Base-by-base conservation (phyloP, 2,329 filamentous ascomycete species). In the Xenosphaeropsis pyriputrescens region DNA sequence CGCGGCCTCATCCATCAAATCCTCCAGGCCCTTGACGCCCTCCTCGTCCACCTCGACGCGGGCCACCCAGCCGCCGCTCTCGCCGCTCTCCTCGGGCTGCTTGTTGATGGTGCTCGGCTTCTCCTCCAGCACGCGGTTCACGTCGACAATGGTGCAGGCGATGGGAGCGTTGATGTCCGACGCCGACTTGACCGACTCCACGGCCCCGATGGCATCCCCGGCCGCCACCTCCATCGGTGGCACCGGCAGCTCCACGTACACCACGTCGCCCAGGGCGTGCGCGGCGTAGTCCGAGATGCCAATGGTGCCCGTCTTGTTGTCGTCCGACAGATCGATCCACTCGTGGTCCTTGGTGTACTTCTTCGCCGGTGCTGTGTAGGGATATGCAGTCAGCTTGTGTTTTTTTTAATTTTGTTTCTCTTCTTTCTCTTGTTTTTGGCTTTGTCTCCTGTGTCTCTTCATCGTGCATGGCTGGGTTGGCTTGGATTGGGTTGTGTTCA, bases 121-220 rank as follows among this genome's bases (percentile, higher is more conserved):
- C 59, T 91, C 80, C 60, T 93, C 83, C 44, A 98, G 71, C 42
- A 67, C 55, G 9, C 56, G 54, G 65, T 98, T 98, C 52, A 78
- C 68, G 53, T 80, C 73, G 29, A 74, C 69, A 43, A 98, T 75
- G 49, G 65, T 81, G 55, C 89, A 89, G 37, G 70, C 64, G 47
- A 95, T 72, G 14, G 91, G 91, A 12, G 85, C 79, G 64, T 94
- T 81, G 67, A 98, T 94, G 59, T 98, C 91, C 45, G 85, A 89
- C n/a, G 91, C 91, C 45, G 82, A 91, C 71, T 98, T 98, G 61
- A 98, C 91, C 2, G 86, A 95, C 68, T 98, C 91, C 50, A 98
- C 89, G 43, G 89, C 86, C 48, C 91, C 91, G 49, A 96, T 82
- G 46, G 81, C 70, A 56, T 96, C 89, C 52, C 86, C 86, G 40